phyloP scores from a whole-genome alignment of 441 rosid species.

The Euphorbia corollata region DNA sequence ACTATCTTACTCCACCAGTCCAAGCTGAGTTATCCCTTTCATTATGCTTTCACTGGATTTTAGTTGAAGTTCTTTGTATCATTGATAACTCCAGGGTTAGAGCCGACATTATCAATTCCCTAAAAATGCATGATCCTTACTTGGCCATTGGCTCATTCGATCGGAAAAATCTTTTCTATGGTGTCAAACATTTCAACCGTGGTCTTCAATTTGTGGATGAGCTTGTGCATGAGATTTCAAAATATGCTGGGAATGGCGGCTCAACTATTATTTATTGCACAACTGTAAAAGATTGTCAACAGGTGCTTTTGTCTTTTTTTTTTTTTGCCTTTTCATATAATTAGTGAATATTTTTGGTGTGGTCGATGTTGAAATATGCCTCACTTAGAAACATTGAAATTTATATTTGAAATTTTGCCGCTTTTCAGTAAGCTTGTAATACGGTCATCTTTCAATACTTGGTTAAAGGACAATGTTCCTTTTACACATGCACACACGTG shows the following conservation, averaged over 20 bases:
- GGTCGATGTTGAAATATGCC: not conserved
- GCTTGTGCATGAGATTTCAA: slow-evolving; percentile 40
- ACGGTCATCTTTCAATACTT: not conserved
- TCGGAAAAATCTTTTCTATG: slow-evolving; percentile 46
- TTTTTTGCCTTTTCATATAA: not conserved
- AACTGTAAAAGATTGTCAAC: slow-evolving; percentile 41
- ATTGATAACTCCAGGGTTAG: slow-evolving; percentile 32
- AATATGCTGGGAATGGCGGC: slow-evolving; percentile 23
- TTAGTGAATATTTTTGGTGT: not conserved
- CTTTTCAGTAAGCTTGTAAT: slow-evolving; percentile 1
- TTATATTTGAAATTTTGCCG: not conserved
- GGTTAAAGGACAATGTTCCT: not conserved
- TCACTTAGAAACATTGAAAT: slow-evolving; percentile 1
- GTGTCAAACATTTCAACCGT: slow-evolving; percentile 34
- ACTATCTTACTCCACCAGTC: not conserved
- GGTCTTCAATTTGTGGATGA: slow-evolving; percentile 30
- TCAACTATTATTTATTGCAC: slow-evolving; percentile 44
- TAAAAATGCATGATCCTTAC: slow-evolving; percentile 40
- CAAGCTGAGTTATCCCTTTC: not conserved
- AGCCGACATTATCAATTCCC: slow-evolving; percentile 33
- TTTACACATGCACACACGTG: not conserved
- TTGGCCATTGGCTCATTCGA: slow-evolving; percentile 46
- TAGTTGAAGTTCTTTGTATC: not conserved
- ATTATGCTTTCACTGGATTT: not conserved
- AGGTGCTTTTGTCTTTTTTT: slow-evolving; percentile 23